Evolutionary conservation across 192 early-diverging fungal species (phyloP).

Genomic region (Mortierella antarctica): DNA sequence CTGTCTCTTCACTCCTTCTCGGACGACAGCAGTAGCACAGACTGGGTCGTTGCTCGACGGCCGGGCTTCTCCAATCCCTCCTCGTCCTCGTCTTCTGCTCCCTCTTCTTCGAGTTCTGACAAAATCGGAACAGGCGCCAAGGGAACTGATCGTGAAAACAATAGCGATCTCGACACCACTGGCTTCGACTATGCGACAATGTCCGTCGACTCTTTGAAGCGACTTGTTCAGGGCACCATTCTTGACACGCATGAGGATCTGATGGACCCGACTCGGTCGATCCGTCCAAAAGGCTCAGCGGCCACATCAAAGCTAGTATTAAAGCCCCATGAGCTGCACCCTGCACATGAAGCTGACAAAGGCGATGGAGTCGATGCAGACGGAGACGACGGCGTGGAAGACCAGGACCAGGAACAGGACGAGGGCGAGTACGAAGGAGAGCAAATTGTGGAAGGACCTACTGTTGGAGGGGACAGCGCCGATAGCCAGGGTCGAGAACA

Average conservation of each 20-base stretch:
- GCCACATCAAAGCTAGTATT: not conserved
- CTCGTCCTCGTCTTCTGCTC: not conserved
- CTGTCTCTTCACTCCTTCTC: slow-evolving; percentile 19
- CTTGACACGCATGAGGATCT: slow-evolving; percentile 25
- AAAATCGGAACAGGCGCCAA: slow-evolving; percentile 28
- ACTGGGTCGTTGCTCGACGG: not conserved
- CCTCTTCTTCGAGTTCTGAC: not conserved
- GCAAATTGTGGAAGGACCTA: not conserved
- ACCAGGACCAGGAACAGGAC: slow-evolving; percentile 1
- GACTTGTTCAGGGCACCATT: slow-evolving; percentile 18
- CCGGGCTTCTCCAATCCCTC: slow-evolving; percentile 15
- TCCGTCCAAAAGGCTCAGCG: slow-evolving; percentile 8
- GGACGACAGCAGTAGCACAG: not conserved
- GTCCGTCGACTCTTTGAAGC: slow-evolving; percentile 4
- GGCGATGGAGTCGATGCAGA: not conserved
- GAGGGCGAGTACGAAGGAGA: not conserved
- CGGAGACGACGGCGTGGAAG: not conserved
- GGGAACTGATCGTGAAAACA: slow-evolving; percentile 36
- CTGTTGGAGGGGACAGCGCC: not conserved
- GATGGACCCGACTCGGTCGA: slow-evolving; percentile 12
- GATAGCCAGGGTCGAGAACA: not conserved
- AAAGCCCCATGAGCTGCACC: not conserved
- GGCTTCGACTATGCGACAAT: slow-evolving; percentile 1
- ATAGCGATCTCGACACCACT: slow-evolving; percentile 9
- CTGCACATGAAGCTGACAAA: not conserved